phyloP scores from a whole-genome alignment of 1,139 yeast genomes.

The Nakaseomyces bracarensis region DNA sequence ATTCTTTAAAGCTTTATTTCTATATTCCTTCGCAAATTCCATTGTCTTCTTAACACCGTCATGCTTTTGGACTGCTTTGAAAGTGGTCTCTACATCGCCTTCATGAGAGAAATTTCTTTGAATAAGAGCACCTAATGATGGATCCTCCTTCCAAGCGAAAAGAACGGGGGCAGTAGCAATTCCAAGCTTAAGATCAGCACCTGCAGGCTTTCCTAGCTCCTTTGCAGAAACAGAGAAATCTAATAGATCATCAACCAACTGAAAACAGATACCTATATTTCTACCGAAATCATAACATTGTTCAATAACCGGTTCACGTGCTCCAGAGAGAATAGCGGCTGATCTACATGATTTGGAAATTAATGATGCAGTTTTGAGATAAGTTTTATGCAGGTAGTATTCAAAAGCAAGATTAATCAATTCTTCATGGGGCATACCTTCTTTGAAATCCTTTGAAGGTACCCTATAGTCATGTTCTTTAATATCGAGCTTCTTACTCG shows the following conservation, averaged over 20 bases:
- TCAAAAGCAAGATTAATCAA: slow-evolving; percentile 84
- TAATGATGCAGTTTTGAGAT: slow-evolving; percentile 86
- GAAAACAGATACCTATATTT: slow-evolving; percentile 90
- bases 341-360: slow-evolving; percentile 95
- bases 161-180: slow-evolving; percentile 95
- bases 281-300: slow-evolving; percentile 87
- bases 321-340: slow-evolving; percentile 87
- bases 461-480: slow-evolving; percentile 55
- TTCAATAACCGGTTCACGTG: slow-evolving; percentile 64
- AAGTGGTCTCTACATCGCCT: slow-evolving; percentile 79
- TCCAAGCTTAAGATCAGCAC: slow-evolving; percentile 89
- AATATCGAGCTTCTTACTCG: slow-evolving; percentile 58
- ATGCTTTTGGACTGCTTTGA: slow-evolving; percentile 60
- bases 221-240: slow-evolving; percentile 83
- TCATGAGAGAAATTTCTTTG: slow-evolving; percentile 70
- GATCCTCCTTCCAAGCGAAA: slow-evolving; percentile 86
- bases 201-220: slow-evolving; percentile 87
- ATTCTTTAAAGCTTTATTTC: slow-evolving; percentile 65
- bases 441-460: slow-evolving; percentile 25
- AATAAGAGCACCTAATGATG: slow-evolving; percentile 75
- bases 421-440: slow-evolving; percentile 52
- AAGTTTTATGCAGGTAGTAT: slow-evolving; percentile 89
- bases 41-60: slow-evolving; percentile 73
- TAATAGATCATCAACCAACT: slow-evolving; percentile 90
- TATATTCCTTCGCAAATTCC: slow-evolving; percentile 67